Evolutionary conservation across 2,329 filamentous ascomycete species (phyloP), one percentile per base, ranked within the genome.

Genomic region (Fusarium nanum): DNA sequence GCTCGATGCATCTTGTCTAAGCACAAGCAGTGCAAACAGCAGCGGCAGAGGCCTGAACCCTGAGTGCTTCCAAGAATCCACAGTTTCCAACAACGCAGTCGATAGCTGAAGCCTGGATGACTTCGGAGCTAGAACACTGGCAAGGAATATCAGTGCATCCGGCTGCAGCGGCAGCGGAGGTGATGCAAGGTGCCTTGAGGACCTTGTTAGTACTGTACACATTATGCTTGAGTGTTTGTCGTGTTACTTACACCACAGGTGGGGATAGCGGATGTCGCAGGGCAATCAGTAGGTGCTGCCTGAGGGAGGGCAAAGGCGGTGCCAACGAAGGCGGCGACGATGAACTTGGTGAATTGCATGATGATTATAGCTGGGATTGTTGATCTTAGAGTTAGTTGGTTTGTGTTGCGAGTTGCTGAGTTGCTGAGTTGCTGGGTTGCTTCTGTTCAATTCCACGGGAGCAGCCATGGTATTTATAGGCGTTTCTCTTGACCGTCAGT

Each of bases 21-120:
- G 68, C 65, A 16, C 69, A 72, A 55, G 69, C 60, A 12, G 68
- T 72, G 55, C 69, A 72, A 10, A 67, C 69, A 25, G 69, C 69
- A n/a, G 60, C 56, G 2, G 69, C 69, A 27, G 69, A 66, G 22
- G 55, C 65, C 30, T 67, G 69, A 9, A 72, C 69, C 1, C 23
- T 30, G 1, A 72, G 54, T 14, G 69, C 69, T 7, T 40, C 47
- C 6, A 30, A 45, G 13, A 71, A 23, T 14, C 69, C 69, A 16
- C 69, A 72, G 49, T 71, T 71, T 18, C 54, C 47, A 12, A 72
- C 14, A 13, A 72, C 69, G 12, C 69, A 72, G 22, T 44, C 40
- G 8, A 72, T 49, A 46, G 69, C 69, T 2, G 69, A 71, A 12
- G 69, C 56, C 14, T 72, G 69, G 11, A 72, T 58, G 1, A 37